Base-by-base conservation (phyloP, 164 flowering plant species). In the Sedum album region DNA sequence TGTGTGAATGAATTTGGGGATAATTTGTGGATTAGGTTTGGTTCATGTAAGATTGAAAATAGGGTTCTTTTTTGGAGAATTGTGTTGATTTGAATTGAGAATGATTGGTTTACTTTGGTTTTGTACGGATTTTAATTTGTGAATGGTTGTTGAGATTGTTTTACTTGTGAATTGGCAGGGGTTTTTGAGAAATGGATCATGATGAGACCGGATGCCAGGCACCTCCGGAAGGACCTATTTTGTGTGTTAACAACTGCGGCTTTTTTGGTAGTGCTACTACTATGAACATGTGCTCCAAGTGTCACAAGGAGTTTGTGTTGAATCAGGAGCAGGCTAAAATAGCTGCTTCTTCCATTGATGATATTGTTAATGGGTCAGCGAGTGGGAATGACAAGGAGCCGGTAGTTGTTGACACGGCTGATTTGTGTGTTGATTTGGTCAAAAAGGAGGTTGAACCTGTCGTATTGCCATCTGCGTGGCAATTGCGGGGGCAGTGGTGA, bases 221-320 rank as follows among this genome's bases (percentile, higher is more conserved):
- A 73, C 75, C 77, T 46, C 81, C 82, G 0, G 83, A 83, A 36
- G 74, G 83, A 28, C 83, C 86, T 9, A 76, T 81, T 41, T 70
- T 83, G 65, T 83, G 86, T 69, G 28, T 79, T 17, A 83, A 81
- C 74, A 83, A 81, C 65, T 81, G 86, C 66, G 86, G 86, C 46
- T 83, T 81, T 72, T 83, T 81, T 63, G 84, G 84, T 46, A 83
- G 86, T 73, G 73, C 81, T 1, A 81, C 84, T 14, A 83, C 86
- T 2, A 79, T 78, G 86, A 81, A 83, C 57, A 83, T 83, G 84
- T 83, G 86, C 67, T 83, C 86, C 67, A 83, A 83, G 73, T 83
- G 86, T 70, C 82, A 81, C 74, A 81, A 81, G 71, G 86, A 81
- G 65, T 72, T 81, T 73, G 21, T 78, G 66, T 28, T 78, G 72